A percentile compares a stretch with the other conserved stretches of the same genome.
phyloP scores from a whole-genome alignment of 805 yeast genomes.

The Kodamaea kakaduensis region DNA sequence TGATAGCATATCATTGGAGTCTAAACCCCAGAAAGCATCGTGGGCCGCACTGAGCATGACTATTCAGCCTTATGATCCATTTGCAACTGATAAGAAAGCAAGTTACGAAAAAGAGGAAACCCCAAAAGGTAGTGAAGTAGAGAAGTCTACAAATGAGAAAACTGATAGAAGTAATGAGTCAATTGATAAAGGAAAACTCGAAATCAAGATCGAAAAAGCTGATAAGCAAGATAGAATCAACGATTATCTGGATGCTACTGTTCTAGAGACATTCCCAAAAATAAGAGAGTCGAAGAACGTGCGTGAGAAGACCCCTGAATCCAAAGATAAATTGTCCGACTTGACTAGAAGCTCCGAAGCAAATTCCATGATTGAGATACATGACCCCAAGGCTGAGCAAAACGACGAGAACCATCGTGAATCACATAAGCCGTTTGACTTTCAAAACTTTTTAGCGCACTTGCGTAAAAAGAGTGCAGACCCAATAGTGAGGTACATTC shows the following conservation, averaged over 20 bases:
- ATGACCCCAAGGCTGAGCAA: background rate
- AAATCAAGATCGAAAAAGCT: background rate
- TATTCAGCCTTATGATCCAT: conserved; percentile 20
- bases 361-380: conserved; percentile 14
- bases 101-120: conserved; percentile 3
- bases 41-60: too few species aligned
- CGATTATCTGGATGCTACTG: too few species aligned
- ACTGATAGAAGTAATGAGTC: too few species aligned
- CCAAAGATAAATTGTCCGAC: conserved; percentile 10
- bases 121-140: too few species aligned
- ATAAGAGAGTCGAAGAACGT: too few species aligned
- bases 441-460: conserved; percentile 71
- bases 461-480: conserved; percentile 75
- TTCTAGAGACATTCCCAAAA: background rate
- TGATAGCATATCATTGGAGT: too few species aligned
- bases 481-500: conserved; percentile 80
- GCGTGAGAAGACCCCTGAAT: too few species aligned
- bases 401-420: conserved; percentile 34
- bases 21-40: too few species aligned
- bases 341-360: conserved; percentile 13
- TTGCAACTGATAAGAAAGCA: conserved; percentile 7
- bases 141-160: too few species aligned
- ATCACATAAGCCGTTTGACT: conserved; percentile 63
- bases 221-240: too few species aligned
- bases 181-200: background rate